phyloP scores from a whole-genome alignment of 345 rosid genomes.

The Mangifera indica region DNA sequence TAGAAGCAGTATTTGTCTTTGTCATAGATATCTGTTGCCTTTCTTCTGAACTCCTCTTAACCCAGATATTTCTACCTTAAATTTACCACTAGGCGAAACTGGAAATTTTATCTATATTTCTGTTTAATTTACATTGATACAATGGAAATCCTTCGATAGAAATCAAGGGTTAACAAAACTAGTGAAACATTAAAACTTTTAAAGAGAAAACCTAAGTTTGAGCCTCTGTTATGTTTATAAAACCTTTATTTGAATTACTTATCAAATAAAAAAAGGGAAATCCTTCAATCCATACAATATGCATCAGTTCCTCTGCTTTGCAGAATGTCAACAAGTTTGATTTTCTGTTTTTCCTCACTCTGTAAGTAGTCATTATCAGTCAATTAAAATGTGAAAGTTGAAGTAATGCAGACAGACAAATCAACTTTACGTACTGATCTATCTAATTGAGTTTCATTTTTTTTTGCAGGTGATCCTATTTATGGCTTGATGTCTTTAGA shows the following conservation, averaged over 20 bases:
- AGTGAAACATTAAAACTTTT: too few species aligned
- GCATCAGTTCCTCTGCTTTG: neutral
- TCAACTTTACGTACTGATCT: constrained; percentile 1
- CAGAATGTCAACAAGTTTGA: neutral
- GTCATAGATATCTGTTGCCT: neutral
- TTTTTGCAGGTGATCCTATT: constrained; percentile 74
- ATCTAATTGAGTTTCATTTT: constrained; percentile 16
- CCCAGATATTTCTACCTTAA: too few species aligned
- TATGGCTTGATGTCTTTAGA: constrained; percentile 67
- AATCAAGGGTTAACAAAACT: too few species aligned
- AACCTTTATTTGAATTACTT: too few species aligned
- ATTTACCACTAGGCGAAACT: too few species aligned
- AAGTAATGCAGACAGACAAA: neutral
- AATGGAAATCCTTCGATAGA: too few species aligned
- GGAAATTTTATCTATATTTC: neutral
- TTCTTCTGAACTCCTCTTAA: too few species aligned
- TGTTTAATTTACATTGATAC: neutral
- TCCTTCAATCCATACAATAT: too few species aligned
- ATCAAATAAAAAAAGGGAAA: too few species aligned
- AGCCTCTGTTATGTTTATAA: too few species aligned
- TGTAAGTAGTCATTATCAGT: neutral
- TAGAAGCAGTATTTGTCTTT: neutral
- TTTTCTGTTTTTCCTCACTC: neutral
- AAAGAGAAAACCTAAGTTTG: too few species aligned
- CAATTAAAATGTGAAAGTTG: neutral